Evolutionary conservation across 495 filamentous ascomycete species (phyloP).

Genomic region (Penicillium diatomitis): DNA sequence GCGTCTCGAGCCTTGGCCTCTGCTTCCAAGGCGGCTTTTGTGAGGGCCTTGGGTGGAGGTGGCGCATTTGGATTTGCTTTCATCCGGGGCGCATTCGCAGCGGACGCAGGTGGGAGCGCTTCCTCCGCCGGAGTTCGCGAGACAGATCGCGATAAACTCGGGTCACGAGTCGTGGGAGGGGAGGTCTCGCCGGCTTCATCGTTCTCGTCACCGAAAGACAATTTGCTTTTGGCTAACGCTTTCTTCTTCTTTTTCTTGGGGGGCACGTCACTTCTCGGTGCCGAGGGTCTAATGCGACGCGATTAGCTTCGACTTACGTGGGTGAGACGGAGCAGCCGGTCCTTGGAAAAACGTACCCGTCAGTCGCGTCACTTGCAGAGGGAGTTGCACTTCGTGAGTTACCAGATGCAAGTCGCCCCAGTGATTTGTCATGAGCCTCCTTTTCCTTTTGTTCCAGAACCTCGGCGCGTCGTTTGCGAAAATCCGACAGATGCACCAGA

Average conservation of each 20-base stretch:
- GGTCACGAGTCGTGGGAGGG: constrained; percentile 25
- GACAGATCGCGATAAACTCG: constrained; percentile 26
- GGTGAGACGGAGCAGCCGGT: neutral
- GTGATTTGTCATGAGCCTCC: constrained; percentile 59
- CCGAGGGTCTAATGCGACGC: constrained; percentile 31
- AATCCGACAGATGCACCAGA: constrained; percentile 84
- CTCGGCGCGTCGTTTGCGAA: constrained; percentile 93
- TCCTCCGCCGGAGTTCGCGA: constrained; percentile 34
- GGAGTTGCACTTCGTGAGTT: constrained; percentile 46
- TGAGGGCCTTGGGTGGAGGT: constrained; percentile 68
- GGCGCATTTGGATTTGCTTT: constrained; percentile 58
- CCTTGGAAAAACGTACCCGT: constrained; percentile 36
- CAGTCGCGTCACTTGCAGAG: constrained; percentile 41
- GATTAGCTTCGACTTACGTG: constrained; percentile 23
- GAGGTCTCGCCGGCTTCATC: constrained; percentile 31
- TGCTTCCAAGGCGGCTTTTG: constrained; percentile 71
- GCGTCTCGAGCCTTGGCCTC: constrained; percentile 77
- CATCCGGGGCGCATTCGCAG: constrained; percentile 38
- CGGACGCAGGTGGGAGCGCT: constrained; percentile 17
- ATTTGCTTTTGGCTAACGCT: constrained; percentile 49
- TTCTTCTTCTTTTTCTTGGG: constrained; percentile 64
- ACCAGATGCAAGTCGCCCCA: constrained; percentile 40
- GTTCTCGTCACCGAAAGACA: constrained; percentile 60
- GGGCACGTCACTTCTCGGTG: constrained; percentile 34
- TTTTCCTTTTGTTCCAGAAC: constrained; percentile 84